Base-by-base conservation (phyloP, 129 eudicot genomes). In the Arctium minus region DNA sequence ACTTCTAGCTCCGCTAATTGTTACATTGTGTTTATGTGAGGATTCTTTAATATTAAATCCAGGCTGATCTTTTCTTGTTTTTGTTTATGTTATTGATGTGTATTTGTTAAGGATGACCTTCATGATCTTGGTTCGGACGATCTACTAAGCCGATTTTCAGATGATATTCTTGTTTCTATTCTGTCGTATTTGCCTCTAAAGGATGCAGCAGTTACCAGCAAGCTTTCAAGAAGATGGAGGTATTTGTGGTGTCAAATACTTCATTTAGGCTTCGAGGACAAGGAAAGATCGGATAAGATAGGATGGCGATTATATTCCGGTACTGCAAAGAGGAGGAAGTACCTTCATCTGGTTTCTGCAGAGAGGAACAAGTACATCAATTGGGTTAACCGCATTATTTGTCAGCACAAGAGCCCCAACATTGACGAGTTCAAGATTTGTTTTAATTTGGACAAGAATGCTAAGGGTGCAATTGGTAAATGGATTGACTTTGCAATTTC, bases 401-500 rank as follows among this genome's bases (percentile, higher is more conserved):
- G 76, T 39, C 36, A 64, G 81, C 85, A 80, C 74, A 64, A 18
- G 53, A 80, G 87, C 65, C 27, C 76, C 3, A 75, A 44, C 5
- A 15, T 88, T 22, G 85, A 85, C 48, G 60, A 70, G 22, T 60
- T 88, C 27, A 70, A 84, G 50, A 64, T 88, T 62, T 70, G 83
- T 53, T 88, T 82, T 48, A 78, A 74, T 74, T 68, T 88, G 74
- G 82, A 79, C 56, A 74, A 70, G 75, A 30, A 69, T 37, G 56
- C 82, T 5, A 75, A 73, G 22, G 30, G 6, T 64, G 80, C 74
- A 4, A 44, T 88, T 48, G 87, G 83, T 39, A 71, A 64, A 22
- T 88, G 89, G 91, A 44, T 88, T 72, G 72, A 79, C 50, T 88
- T 85, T 83, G 89, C 91, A 10, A 33, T 88, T 10, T 22, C 73